Evolutionary conservation across 805 yeast genomes (phyloP), one percentile per base, ranked within the genome.

Genomic region (Brettanomyces anomalus): DNA sequence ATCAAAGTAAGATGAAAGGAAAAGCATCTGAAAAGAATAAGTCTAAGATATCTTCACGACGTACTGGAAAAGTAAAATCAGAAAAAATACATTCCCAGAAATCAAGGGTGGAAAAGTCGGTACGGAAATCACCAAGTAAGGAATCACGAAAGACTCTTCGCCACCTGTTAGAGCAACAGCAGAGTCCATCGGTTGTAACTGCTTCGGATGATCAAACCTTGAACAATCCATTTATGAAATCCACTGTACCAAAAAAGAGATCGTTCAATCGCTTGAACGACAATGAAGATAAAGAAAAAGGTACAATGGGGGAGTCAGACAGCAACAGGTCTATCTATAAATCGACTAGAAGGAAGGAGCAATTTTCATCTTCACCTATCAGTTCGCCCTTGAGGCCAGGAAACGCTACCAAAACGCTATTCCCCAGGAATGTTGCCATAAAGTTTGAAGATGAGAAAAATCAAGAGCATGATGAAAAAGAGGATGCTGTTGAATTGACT

Each of bases 271-370:
- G 21, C 6, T 52, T 47, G 30, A 11, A n/a, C 11, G 43, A 46
- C n/a, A 42, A 34, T 2, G 26, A 18, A 5, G 48, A 40, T 44
- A 37, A 17, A 14, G 37, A 18, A 1, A 40, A 48, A 31, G 42
- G 48, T 24, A 50, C 55, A 14, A 40, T 51, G n/a, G 53, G 51
- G 26, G 52, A 46, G 32, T 55, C 60, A 2, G 45, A 39, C 36
- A n/a, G n/a, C n/a, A n/a, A n/a, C n/a, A n/a, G n/a, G n/a, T 43
- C 49, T 26, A 39, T 54, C 18, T 52, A 55, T 35, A 52, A 46
- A 17, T 47, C 44, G 6, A 50, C 56, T 2, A 57, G 54, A 13
- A 51, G 42, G 37, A 57, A 55, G 36, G 43, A 52, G 5, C 41
- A 46, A 7, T 57, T 57, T 33, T 57, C 61, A 1, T 51, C 56